Conservation (phyloP, 2,329 filamentous ascomycete genomes). For the Microdochium bolleyi region DNA sequence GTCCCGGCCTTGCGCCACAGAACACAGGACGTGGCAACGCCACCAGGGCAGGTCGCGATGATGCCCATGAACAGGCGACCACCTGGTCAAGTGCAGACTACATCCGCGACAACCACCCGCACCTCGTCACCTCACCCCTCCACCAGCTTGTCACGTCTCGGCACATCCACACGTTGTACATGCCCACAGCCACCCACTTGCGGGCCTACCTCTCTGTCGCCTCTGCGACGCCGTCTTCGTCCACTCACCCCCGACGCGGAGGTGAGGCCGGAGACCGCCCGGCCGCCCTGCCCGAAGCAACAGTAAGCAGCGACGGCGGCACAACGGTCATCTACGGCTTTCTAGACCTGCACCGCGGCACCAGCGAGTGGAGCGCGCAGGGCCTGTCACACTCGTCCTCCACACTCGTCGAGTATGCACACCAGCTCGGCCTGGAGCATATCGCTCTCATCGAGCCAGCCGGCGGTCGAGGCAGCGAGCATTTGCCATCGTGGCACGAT, state of each 20-base stretch:
- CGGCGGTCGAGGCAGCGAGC: not conserved
- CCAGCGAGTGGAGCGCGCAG: slow-evolving; percentile 69
- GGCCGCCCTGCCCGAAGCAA: slow-evolving; percentile 14
- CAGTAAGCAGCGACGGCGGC: not conserved
- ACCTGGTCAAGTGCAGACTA: slow-evolving; percentile 1
- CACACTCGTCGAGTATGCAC: slow-evolving; percentile 52
- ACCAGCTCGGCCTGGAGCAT: slow-evolving; percentile 27
- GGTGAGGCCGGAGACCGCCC: slow-evolving; percentile 17
- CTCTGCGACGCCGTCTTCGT: not conserved
- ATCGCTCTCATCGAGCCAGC: slow-evolving; percentile 40
- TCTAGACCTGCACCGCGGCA: slow-evolving; percentile 56
- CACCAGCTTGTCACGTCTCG: slow-evolving; percentile 61
- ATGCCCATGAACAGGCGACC: not conserved
- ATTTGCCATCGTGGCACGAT: not conserved
- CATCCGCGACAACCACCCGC: slow-evolving; percentile 18
- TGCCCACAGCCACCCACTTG: slow-evolving; percentile 67
- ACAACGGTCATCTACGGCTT: slow-evolving; percentile 56
- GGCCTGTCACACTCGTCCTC: slow-evolving; percentile 59
- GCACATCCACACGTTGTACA: slow-evolving; percentile 63
- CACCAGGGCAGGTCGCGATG: no score
- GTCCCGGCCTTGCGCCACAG: no score
- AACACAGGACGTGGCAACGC: no score
- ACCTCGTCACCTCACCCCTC: slow-evolving; percentile 56
- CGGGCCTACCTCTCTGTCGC: slow-evolving; percentile 65
- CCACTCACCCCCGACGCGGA: not conserved